Conservation (phyloP, 164 flowering plant species). For the Berberis thunbergii region DNA sequence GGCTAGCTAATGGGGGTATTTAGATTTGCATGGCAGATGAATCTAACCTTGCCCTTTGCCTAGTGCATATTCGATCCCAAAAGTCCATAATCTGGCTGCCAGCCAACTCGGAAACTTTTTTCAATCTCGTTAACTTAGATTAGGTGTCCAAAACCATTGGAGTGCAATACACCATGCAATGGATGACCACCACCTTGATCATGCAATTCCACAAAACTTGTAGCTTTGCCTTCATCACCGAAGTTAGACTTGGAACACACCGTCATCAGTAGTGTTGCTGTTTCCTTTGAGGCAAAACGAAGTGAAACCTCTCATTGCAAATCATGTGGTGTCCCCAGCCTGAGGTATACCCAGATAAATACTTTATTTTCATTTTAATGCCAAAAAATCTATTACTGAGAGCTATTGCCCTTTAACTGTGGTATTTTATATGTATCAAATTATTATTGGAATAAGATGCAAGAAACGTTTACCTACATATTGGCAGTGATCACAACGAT, state of each 20-base stretch:
- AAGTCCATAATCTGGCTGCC: conserved; percentile 77
- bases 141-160: conserved; percentile 90
- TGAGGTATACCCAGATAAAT: conserved; percentile 18
- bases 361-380: background rate
- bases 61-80: conserved; percentile 80
- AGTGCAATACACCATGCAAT: conserved; percentile 89
- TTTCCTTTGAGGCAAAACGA: conserved; percentile 67
- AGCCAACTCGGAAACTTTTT: conserved; percentile 45
- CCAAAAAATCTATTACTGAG: too few relatives aligned
- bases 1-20: too few relatives aligned
- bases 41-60: conserved; percentile 62
- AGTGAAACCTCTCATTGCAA: conserved; percentile 83
- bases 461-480: conserved; percentile 48
- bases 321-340: conserved; percentile 93
- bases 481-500: conserved; percentile 69
- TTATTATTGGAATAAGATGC: too few relatives aligned
- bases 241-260: conserved; percentile 23
- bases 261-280: conserved; percentile 10
- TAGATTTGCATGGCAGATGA: background rate
- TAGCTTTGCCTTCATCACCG: background rate
- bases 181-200: conserved; percentile 26
- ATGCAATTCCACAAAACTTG: conserved; percentile 33
- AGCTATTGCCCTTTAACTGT: too few relatives aligned
- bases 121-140: conserved; percentile 66
- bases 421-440: too few relatives aligned